Percentiles rank a stretch among this genome's conserved stretches.
Conservation (phyloP, 768 basidiomycete species). For the Amanita thiersii region DNA sequence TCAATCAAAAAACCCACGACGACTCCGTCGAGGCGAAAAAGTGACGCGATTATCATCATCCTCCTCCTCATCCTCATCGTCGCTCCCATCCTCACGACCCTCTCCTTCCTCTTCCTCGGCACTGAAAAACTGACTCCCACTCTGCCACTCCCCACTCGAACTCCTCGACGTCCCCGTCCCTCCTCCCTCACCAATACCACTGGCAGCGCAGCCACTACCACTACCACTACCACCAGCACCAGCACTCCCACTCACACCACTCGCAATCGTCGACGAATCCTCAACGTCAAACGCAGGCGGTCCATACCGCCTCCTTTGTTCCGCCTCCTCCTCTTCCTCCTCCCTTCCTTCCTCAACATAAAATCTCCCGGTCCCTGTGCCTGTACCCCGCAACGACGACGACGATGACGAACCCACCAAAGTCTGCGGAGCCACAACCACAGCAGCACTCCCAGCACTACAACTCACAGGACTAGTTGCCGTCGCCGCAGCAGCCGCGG, state of each 20-base stretch:
- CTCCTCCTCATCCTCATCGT: not conserved
- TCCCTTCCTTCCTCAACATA: slow-evolving; percentile 11
- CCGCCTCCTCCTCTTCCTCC: no score
- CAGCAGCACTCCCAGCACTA: not conserved
- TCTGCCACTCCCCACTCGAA: slow-evolving; percentile 3
- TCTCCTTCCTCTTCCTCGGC: slow-evolving; percentile 8
- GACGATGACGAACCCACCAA: not conserved
- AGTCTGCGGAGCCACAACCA: not conserved
- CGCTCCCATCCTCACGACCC: no score
- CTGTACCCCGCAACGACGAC: not conserved
- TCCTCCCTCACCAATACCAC: slow-evolving; percentile 15
- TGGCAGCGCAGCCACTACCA: slow-evolving; percentile 23
- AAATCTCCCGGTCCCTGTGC: not conserved
- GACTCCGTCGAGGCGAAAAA: slow-evolving; percentile 21
- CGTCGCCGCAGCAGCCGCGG: slow-evolving; percentile 8
- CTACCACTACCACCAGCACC: not conserved
- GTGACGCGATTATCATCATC: slow-evolving; percentile 20
- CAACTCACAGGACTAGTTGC: slow-evolving; percentile 1
- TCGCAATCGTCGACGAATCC: slow-evolving; percentile 45
- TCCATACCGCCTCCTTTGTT: slow-evolving; percentile 18
- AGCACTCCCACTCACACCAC: slow-evolving; percentile 19
- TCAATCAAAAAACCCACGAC: no score
- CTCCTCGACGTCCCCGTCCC: not conserved
- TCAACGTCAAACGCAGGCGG: slow-evolving; percentile 32
- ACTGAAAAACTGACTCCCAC: slow-evolving; percentile 9